A percentile compares a stretch with the other conserved stretches of the same genome.
phyloP scores from a whole-genome alignment of 306 rosid genomes.

The Castanospermum australe region DNA sequence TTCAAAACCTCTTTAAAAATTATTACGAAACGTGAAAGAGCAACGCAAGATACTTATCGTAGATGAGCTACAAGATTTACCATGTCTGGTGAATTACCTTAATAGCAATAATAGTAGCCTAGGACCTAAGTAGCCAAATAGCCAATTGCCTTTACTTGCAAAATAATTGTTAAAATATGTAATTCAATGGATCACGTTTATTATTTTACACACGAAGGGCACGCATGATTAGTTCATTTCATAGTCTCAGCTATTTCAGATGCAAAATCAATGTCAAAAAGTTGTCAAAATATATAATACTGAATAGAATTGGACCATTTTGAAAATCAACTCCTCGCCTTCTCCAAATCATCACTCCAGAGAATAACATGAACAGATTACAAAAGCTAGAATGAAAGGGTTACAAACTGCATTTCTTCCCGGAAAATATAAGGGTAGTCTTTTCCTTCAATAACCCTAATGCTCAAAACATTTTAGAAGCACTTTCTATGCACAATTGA shows the following conservation, averaged over 20 bases:
- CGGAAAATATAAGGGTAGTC: conserved; percentile 19
- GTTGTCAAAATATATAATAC: conserved; percentile 22
- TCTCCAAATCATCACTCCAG: conserved; percentile 48
- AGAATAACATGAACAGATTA: conserved; percentile 45
- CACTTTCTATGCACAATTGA: conserved; percentile 57
- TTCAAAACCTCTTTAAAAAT: no score
- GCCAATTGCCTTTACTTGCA: neutral
- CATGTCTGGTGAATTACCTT: neutral
- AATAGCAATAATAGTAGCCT: neutral
- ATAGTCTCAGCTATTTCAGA: conserved; percentile 19
- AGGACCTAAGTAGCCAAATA: neutral
- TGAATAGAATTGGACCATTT: conserved; percentile 38
- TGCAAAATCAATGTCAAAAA: conserved; percentile 24
- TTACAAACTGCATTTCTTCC: conserved; percentile 27
- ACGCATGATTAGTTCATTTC: conserved; percentile 10
- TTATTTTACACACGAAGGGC: neutral
- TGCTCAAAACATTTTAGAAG: conserved; percentile 37
- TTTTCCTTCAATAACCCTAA: conserved; percentile 43
- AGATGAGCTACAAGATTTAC: neutral
- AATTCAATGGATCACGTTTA: neutral
- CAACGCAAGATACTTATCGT: neutral
- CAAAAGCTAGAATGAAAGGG: conserved; percentile 46
- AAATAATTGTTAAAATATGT: neutral
- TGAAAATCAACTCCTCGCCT: conserved; percentile 46
- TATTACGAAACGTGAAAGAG: neutral